Evolutionary conservation across 2,329 filamentous ascomycete species (phyloP).

Genomic region (Drechslerella dactyloides): DNA sequence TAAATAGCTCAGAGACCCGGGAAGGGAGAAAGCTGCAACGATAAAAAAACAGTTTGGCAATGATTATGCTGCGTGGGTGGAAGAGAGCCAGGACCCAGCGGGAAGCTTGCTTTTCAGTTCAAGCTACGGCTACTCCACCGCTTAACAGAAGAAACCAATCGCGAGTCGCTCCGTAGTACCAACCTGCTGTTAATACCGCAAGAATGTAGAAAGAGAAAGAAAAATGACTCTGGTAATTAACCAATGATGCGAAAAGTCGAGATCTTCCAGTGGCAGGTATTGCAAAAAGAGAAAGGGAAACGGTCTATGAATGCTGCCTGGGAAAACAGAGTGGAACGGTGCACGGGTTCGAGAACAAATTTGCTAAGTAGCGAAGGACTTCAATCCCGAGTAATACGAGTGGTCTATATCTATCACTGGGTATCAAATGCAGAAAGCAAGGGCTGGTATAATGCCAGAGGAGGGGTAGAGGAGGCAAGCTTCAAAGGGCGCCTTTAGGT

Average conservation of each 20-base stretch:
- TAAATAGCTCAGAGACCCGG: not conserved
- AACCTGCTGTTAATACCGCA: slow-evolving; percentile 45
- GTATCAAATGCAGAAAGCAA: slow-evolving; percentile 42
- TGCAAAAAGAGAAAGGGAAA: slow-evolving; percentile 11
- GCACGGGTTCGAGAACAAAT: not conserved
- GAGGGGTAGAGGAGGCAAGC: slow-evolving; percentile 5
- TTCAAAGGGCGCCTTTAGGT: slow-evolving; percentile 15
- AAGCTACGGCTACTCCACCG: not conserved
- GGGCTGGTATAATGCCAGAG: slow-evolving; percentile 4
- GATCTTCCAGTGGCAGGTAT: not conserved
- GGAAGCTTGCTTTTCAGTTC: slow-evolving; percentile 21
- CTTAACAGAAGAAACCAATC: slow-evolving; percentile 12
- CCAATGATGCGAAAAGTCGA: slow-evolving; percentile 4
- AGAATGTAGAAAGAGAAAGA: slow-evolving; percentile 2
- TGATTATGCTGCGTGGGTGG: not conserved
- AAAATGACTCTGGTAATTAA: slow-evolving; percentile 2
- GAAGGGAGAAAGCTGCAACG: not conserved
- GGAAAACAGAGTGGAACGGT: slow-evolving; percentile 6
- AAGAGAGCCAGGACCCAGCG: slow-evolving; percentile 25
- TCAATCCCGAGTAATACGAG: slow-evolving; percentile 14
- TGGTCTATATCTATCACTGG: slow-evolving; percentile 45
- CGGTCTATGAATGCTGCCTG: slow-evolving; percentile 10
- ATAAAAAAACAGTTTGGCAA: slow-evolving; percentile 6
- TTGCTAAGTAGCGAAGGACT: slow-evolving; percentile 6
- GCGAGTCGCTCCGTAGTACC: slow-evolving; percentile 42